A percentile compares a stretch with the other conserved stretches of the same genome.
These are phyloP conservation scores for Lactifluus rugatus DNA, from an alignment of 768 basidiomycete species.

Conservation along the genomic window DNA sequence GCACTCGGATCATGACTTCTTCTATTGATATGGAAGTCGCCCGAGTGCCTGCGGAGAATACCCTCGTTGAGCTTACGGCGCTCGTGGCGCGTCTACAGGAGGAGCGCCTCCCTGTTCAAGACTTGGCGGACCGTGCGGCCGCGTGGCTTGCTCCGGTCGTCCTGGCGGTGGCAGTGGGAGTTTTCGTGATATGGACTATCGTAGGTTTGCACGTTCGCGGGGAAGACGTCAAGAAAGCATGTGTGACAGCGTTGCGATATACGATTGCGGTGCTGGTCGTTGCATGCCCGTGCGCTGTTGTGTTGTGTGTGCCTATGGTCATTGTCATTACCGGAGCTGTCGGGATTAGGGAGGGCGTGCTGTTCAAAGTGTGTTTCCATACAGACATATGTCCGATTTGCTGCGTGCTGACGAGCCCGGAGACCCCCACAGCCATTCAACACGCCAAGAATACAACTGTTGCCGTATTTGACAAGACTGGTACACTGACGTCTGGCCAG, in stretches of 20 bases:
- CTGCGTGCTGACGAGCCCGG: neutral
- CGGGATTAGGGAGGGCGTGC: conserved; percentile 26
- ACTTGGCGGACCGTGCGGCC: conserved; percentile 41
- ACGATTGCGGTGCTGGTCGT: conserved; percentile 43
- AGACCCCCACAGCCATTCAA: conserved; percentile 14
- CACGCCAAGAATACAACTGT: conserved; percentile 29
- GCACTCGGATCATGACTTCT: conserved; percentile 30
- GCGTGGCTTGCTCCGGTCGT: conserved; percentile 41
- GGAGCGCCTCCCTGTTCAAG: conserved; percentile 32
- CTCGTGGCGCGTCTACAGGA: conserved; percentile 32
- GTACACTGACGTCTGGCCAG: conserved; percentile 41
- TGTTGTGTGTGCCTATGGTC: conserved; percentile 31
- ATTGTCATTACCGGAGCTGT: conserved; percentile 28
- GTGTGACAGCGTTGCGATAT: conserved; percentile 36
- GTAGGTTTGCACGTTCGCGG: conserved; percentile 27
- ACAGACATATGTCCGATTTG: neutral
- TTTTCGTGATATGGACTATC: conserved; percentile 31
- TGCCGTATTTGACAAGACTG: conserved; percentile 53
- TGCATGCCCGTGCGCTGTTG: conserved; percentile 43
- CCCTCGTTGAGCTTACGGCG: conserved; percentile 31
- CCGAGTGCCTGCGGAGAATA: conserved; percentile 33
- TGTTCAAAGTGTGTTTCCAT: conserved; percentile 24
- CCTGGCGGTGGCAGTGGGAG: conserved; percentile 31
- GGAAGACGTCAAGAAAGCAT: conserved; percentile 23
- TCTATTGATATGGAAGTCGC: conserved; percentile 29